phyloP scores from a whole-genome alignment of 2,329 filamentous ascomycete genomes.

The Macroventuria anomochaeta region DNA sequence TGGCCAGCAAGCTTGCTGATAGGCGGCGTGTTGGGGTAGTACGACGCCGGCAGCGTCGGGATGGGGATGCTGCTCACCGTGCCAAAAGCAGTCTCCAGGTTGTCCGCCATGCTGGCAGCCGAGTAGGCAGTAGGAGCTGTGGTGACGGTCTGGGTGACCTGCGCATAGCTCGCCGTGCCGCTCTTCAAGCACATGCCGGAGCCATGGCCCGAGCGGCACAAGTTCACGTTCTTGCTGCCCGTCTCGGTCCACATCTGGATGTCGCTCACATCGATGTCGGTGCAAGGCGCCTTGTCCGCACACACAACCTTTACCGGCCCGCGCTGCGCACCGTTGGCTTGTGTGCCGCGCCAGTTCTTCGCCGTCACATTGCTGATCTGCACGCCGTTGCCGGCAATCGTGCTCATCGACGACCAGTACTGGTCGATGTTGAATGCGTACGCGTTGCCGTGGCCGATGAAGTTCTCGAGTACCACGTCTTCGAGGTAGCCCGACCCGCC shows the following conservation, averaged over 20 bases:
- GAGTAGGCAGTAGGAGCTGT: constrained; percentile 48
- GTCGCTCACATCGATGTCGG: constrained; percentile 58
- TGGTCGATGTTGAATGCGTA: constrained; percentile 64
- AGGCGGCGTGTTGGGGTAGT: constrained; percentile 48
- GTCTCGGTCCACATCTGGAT: constrained; percentile 62
- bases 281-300: constrained; percentile 59
- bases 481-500: constrained; percentile 62
- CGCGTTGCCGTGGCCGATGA: constrained; percentile 66
- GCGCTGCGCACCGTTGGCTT: constrained; percentile 57
- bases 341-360: constrained; percentile 63
- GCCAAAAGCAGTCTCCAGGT: constrained; percentile 40
- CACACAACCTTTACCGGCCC: constrained; percentile 63
- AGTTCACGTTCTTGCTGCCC: constrained; percentile 52
- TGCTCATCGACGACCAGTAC: constrained; percentile 57
- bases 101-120: constrained; percentile 47
- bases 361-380: constrained; percentile 61
- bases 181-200: constrained; percentile 55
- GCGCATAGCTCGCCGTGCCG: constrained; percentile 40
- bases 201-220: constrained; percentile 59
- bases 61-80: constrained; percentile 50
- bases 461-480: constrained; percentile 62
- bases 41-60: constrained; percentile 50
- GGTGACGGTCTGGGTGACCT: constrained; percentile 44
- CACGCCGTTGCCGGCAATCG: constrained; percentile 58
- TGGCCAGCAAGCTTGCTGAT: constrained; percentile 39